Percentiles rank a stretch among this genome's conserved stretches.
Conservation (phyloP, 2,329 filamentous ascomycete species). For the Cladosporium austrohemisphaericum region DNA sequence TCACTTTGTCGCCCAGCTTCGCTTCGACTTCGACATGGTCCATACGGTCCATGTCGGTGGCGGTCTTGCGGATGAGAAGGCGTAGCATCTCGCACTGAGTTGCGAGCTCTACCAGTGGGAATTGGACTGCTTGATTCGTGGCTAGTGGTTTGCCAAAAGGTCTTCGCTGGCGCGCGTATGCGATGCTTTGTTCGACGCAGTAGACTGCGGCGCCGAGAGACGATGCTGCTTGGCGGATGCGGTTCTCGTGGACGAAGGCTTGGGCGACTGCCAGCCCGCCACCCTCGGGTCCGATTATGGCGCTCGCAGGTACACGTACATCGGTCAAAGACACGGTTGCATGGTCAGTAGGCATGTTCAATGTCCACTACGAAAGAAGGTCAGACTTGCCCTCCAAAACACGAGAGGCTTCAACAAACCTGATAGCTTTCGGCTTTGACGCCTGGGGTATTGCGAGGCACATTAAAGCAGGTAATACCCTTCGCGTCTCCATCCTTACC, state of each 20-base stretch:
- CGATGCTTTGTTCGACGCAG: conserved; percentile 56
- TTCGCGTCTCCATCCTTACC: conserved; percentile 50
- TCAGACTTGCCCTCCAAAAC: no score
- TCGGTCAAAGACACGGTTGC: conserved; percentile 56
- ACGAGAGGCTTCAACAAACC: neutral
- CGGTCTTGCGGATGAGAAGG: conserved; percentile 59
- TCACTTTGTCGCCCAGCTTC: conserved; percentile 58
- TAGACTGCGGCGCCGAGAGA: conserved; percentile 58
- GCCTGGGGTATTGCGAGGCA: conserved; percentile 52
- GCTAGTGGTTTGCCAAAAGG: conserved; percentile 57
- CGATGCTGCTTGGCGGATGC: conserved; percentile 61
- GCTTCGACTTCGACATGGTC: conserved; percentile 54
- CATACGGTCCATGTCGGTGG: conserved; percentile 58
- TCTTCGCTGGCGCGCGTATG: conserved; percentile 52
- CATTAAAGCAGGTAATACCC: conserved; percentile 60
- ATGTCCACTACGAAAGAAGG: conserved; percentile 47
- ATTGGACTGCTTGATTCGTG: conserved; percentile 61
- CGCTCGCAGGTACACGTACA: conserved; percentile 53
- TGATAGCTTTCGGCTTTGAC: conserved; percentile 56
- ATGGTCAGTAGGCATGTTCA: conserved; percentile 66
- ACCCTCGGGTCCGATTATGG: conserved; percentile 52
- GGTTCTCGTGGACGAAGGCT: conserved; percentile 64
- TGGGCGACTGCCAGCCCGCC: conserved; percentile 59
- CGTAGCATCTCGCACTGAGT: conserved; percentile 62
- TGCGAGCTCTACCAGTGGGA: conserved; percentile 59